A percentile compares a stretch with the other conserved stretches of the same genome.
These are phyloP conservation scores for Quercus robur DNA, from an alignment of 306 rosid species.

Conservation along the genomic window DNA sequence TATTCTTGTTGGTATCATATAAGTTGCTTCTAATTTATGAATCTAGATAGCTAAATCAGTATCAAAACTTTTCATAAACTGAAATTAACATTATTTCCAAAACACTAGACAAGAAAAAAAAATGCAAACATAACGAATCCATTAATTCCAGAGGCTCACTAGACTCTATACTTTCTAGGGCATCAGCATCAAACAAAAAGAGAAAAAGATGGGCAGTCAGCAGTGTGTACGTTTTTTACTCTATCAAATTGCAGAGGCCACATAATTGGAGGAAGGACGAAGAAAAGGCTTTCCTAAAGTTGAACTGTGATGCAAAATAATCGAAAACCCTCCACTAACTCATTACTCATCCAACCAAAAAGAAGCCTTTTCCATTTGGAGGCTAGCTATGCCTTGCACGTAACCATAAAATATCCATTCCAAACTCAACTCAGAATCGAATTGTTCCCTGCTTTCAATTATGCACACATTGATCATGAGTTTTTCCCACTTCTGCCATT, in stretches of 20 bases:
- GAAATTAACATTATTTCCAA: neutral
- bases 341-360: neutral
- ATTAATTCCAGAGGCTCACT: neutral
- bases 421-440: conserved; percentile 32
- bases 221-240: no score
- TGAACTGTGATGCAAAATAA: neutral
- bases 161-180: neutral
- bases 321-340: conserved; percentile 21
- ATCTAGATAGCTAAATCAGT: neutral
- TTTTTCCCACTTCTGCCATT: neutral
- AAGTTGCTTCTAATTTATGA: neutral
- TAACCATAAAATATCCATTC: conserved; percentile 19
- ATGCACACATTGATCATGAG: neutral
- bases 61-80: neutral
- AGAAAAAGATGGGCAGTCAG: neutral
- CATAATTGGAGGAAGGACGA: conserved; percentile 3
- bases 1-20: no score
- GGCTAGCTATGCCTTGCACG: conserved; percentile 23
- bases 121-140: neutral
- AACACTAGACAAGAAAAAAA: neutral
- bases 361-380: neutral
- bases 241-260: neutral
- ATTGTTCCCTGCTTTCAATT: conserved; percentile 8
- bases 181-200: conserved; percentile 14
- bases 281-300: conserved; percentile 1